Conservation (phyloP, 73 alveolate species). For the Paramecium biaurelia region DNA sequence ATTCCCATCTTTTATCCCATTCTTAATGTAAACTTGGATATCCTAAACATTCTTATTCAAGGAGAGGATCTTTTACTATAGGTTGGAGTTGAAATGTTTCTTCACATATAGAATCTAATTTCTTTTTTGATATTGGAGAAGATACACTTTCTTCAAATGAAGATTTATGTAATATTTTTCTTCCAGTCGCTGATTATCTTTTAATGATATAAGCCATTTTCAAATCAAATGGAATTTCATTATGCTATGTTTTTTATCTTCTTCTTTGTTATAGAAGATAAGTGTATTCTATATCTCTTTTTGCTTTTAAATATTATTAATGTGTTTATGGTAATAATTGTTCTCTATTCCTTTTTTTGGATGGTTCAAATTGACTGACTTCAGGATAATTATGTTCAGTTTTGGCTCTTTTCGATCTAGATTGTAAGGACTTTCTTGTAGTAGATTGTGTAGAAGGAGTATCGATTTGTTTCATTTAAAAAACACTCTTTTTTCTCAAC, state of each 20-base stretch:
- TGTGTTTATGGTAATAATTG: background rate
- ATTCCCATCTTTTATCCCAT: conserved; percentile 22
- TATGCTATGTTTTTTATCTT: background rate
- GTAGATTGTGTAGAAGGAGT: background rate
- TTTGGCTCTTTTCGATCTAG: background rate
- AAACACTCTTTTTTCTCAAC: background rate
- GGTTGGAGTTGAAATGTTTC: background rate
- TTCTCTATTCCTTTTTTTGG: background rate
- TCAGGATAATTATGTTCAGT: background rate
- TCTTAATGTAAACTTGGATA: background rate
- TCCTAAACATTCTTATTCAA: background rate
- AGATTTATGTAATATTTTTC: background rate
- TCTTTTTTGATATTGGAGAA: background rate
- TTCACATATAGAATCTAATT: background rate
- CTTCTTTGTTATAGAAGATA: background rate
- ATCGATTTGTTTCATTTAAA: background rate
- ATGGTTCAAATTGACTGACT: background rate
- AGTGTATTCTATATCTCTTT: background rate
- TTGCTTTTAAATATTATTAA: background rate
- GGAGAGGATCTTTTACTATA: background rate
- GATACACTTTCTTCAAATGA: background rate
- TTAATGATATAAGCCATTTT: background rate
- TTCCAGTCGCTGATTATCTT: background rate
- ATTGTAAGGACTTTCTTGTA: background rate
- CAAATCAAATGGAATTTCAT: background rate